Evolutionary conservation across 2,329 filamentous ascomycete genomes (phyloP), one percentile per base, ranked within the genome.

Genomic region (Calonectria pseudoturangicola): DNA sequence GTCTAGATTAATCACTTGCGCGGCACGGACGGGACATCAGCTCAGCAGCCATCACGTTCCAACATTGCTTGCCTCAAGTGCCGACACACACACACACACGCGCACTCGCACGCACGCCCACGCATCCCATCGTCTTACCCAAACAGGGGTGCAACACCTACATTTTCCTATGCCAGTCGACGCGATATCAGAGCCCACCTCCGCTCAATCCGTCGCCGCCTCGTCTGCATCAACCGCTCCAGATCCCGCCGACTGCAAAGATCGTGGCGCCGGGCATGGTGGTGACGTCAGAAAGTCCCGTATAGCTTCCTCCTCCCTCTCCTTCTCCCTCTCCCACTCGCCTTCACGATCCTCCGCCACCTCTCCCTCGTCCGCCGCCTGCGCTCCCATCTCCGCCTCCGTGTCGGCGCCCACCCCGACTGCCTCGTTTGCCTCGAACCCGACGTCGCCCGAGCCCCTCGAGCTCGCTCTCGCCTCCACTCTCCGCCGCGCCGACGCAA

Each of bases 261-360:
- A 62, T n/a, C 21, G 30, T 43, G 47, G 45, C 58, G 43, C 64
- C 75, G 70, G 78, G 47, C 64, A 80, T 80, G 78, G 75, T 80
- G 78, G 76, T 79, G 78, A 79, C 78, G 74, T 80, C 76, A 80
- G 75, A 73, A 62, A 67, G 60, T 68, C 71, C 47, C 62, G 64
- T 67, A 65, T 75, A 74, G 63, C 66, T 66, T 66, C 69, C 62
- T 62, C 64, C 33, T 62, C 64, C 33, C 28, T 48, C 62, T 43
- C 60, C 54, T 47, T 51, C 62, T 66, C 36, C 54, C 67, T 43
- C 58, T 69, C 68, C 30, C 64, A n/a, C 18, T 58, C 56, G 47
- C 70, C 63, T 47, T 68, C 64, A 56, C 67, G n/a, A 47, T 63
- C 45, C 66, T 67, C 43, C 16, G 51, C 50, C n/a, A 36, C 56